These are phyloP conservation scores for Prunus padus DNA, from an alignment of 306 rosid genomes.

Conservation along the genomic window DNA sequence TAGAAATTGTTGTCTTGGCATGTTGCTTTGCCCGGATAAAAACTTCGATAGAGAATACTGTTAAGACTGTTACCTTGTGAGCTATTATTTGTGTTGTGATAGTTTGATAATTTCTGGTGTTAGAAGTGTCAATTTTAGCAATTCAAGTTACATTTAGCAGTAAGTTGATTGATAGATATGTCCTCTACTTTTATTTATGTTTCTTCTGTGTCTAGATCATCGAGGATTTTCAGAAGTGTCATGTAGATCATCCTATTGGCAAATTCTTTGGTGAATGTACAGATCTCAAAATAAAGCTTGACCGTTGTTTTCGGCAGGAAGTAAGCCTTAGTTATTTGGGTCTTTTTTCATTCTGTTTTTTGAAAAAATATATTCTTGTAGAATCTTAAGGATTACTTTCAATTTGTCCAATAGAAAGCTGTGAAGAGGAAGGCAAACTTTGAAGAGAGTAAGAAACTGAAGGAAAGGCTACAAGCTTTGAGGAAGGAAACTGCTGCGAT, in stretches of 20 bases:
- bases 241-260: conserved; percentile 65
- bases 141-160: not conserved
- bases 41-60: not conserved
- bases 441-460: conserved; percentile 78
- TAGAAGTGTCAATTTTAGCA: not conserved
- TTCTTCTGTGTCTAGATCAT: conserved; percentile 47
- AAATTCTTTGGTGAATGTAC: conserved; percentile 93
- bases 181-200: not conserved
- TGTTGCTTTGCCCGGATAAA: not conserved
- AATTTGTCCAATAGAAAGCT: conserved; percentile 61
- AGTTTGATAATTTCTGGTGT: not conserved
- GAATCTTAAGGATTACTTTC: conserved; percentile 2
- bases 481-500: conserved; percentile 66
- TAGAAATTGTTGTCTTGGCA: not conserved
- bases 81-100: not conserved
- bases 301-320: conserved; percentile 87
- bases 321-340: conserved; percentile 40
- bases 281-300: conserved; percentile 81
- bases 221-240: conserved; percentile 83
- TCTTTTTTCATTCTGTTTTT: not conserved
- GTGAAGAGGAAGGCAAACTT: conserved; percentile 92
- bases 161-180: not conserved
- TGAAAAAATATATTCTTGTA: not conserved
- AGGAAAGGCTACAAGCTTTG: conserved; percentile 59
- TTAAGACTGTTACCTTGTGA: not conserved